Evolutionary conservation across 352 stramenopile species (phyloP), one percentile per base, ranked within the genome.

Genomic region (Phytophthora syringae): DNA sequence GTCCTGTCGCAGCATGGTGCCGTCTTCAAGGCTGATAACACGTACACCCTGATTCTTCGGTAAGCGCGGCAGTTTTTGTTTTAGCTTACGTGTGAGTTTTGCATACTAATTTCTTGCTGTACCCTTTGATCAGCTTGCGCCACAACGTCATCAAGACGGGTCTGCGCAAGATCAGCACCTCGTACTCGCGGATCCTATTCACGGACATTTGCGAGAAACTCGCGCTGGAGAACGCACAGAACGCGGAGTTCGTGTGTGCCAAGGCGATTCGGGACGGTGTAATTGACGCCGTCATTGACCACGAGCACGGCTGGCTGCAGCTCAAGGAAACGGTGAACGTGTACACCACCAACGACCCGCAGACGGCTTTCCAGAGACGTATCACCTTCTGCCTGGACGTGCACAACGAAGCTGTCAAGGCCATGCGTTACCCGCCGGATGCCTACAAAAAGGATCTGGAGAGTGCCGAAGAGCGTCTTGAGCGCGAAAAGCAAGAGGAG

Each of bases 141-240:
- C 97, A 99, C 78, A 98, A 98, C 67, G 98, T 99, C 20, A 98
- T 99, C 70, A 99, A 99, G 88, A 98, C 97, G 1, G 98, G 97
- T 60, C 87, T 99, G 39, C 89, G 97, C 59, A 98, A 98, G 67
- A 97, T 99, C 65, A 98, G 97, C 73, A 91, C 95, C 20, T 98
- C 93, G 74, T 99, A 99, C 80, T 97, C 85, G 61, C 89, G 90
- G 20, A 92, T 95, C 51, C 75, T 77, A 36, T 97, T 95, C 71
- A 60, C 62, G 27, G 98, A 99, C 74, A 96, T 99, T 71, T 95
- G 93, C 20, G 67, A 89, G 40, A 97, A 98, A 56, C 82, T 99
- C 24, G 94, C 95, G 32, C 82, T 99, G 22, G 93, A 97, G 50
- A 94, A 77, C 25, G 82, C 92, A 16, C 88, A 91, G 42, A 97